phyloP scores from a whole-genome alignment of 208 protist species.

The Spongospora subterranea region DNA sequence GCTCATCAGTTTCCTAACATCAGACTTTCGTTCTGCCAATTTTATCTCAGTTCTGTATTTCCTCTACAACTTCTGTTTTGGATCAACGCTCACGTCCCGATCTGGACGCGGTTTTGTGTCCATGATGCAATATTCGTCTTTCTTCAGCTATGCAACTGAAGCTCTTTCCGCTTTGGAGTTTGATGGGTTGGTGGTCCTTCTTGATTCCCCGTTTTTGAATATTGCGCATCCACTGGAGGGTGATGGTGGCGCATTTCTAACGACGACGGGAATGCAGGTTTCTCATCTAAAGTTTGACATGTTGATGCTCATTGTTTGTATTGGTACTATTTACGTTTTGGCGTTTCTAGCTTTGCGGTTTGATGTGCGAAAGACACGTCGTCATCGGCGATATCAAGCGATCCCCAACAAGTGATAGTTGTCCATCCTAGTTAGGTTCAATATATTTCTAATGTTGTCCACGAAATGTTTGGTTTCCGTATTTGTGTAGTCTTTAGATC shows the following conservation, averaged over 20 bases:
- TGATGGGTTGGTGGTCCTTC: not conserved
- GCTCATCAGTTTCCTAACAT: not conserved
- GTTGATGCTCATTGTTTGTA: not conserved
- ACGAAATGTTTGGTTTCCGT: no score
- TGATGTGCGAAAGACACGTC: not conserved
- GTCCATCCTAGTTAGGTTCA: no score
- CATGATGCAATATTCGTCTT: not conserved
- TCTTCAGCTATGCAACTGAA: constrained; percentile 44
- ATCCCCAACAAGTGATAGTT: no score
- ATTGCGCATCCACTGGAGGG: no score
- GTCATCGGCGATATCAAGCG: no score
- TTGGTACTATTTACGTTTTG: not conserved
- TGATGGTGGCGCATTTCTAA: constrained; percentile 21
- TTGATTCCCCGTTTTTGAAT: not conserved
- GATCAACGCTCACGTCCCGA: constrained; percentile 6
- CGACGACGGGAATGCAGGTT: constrained; percentile 19
- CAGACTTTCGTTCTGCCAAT: not conserved
- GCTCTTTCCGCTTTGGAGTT: constrained; percentile 18
- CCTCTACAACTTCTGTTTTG: not conserved
- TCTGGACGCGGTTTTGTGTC: not conserved
- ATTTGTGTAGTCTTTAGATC: no score
- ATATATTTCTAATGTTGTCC: no score
- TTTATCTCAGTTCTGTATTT: not conserved
- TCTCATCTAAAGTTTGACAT: not conserved
- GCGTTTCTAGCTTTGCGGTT: not conserved